These are phyloP conservation scores for Vinca minor DNA, from an alignment of 257 asterid species.

Conservation along the genomic window DNA sequence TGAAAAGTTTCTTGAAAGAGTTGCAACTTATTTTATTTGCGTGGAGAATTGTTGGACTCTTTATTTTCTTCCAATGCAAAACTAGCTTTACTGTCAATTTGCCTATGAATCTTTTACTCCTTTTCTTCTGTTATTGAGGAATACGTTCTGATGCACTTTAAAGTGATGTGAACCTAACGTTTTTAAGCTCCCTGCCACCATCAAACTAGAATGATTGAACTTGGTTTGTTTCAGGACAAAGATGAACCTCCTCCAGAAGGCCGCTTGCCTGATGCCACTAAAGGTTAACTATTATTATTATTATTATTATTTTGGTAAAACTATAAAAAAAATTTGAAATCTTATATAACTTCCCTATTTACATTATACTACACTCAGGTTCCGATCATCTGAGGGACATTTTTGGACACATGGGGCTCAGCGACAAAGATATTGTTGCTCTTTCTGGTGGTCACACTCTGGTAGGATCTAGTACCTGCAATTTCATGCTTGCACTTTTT, in stretches of 20 bases:
- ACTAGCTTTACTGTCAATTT: neutral
- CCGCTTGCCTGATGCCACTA: slow-evolving; percentile 74
- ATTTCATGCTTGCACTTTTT: neutral
- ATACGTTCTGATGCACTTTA: neutral
- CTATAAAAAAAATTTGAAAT: neutral
- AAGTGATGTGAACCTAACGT: neutral
- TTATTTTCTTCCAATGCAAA: neutral
- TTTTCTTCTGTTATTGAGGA: neutral
- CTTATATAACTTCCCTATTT: neutral
- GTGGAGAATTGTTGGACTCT: neutral
- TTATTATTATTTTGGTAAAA: neutral
- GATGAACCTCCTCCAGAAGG: slow-evolving; percentile 66
- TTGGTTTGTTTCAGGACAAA: slow-evolving; percentile 47
- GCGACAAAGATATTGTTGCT: slow-evolving; percentile 68
- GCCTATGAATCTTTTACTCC: neutral
- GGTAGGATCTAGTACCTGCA: slow-evolving; percentile 24
- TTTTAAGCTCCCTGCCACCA: neutral
- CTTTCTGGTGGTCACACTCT: slow-evolving; percentile 89
- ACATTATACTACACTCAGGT: slow-evolving; percentile 32
- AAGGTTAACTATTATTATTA: slow-evolving; percentile 39
- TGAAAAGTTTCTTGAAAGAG: neutral
- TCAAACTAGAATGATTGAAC: neutral
- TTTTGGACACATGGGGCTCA: slow-evolving; percentile 80
- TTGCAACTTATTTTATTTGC: neutral
- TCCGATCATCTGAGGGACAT: slow-evolving; percentile 72